phyloP scores from a whole-genome alignment of 2,329 filamentous ascomycete species.

The Penicillium capsulatum region DNA sequence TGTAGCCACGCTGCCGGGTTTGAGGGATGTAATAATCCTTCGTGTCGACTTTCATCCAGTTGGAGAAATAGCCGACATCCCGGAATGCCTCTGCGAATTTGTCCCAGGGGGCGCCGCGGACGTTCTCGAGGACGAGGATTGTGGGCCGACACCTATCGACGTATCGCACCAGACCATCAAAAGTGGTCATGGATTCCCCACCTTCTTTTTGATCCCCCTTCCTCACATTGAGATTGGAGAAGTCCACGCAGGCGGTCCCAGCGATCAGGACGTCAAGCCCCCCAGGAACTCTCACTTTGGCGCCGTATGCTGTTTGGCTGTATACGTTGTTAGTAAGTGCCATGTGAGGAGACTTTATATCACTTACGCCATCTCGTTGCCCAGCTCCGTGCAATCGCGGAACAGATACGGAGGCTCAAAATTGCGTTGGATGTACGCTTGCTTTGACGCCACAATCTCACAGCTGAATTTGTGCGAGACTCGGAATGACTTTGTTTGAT shows the following conservation, averaged over 20 bases:
- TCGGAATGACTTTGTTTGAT: constrained; percentile 33
- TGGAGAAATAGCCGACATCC: constrained; percentile 55
- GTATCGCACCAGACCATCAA: constrained; percentile 59
- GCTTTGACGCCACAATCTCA: constrained; percentile 62
- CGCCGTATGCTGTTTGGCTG: constrained; percentile 65
- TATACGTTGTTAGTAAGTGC: constrained; percentile 5
- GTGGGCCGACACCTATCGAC: constrained; percentile 53
- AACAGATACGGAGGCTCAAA: constrained; percentile 53
- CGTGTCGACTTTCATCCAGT: constrained; percentile 55
- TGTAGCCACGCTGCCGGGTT: constrained; percentile 58
- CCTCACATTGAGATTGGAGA: constrained; percentile 61
- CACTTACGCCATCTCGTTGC: constrained; percentile 47
- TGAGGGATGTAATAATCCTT: constrained; percentile 73
- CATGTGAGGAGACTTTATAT: neutral
- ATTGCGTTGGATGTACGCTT: constrained; percentile 61
- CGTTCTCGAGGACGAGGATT: constrained; percentile 70
- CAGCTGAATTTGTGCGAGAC: constrained; percentile 58
- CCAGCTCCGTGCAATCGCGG: constrained; percentile 57
- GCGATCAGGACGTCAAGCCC: constrained; percentile 63
- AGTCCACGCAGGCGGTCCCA: constrained; percentile 73
- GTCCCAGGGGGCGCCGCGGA: constrained; percentile 58
- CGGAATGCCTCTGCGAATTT: constrained; percentile 42
- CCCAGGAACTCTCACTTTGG: constrained; percentile 52
- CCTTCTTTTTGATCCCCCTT: constrained; percentile 50
- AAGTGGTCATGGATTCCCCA: constrained; percentile 65